Evolutionary conservation across 169 alveolate genomes (phyloP).

Genomic region (Babesia ovata): DNA sequence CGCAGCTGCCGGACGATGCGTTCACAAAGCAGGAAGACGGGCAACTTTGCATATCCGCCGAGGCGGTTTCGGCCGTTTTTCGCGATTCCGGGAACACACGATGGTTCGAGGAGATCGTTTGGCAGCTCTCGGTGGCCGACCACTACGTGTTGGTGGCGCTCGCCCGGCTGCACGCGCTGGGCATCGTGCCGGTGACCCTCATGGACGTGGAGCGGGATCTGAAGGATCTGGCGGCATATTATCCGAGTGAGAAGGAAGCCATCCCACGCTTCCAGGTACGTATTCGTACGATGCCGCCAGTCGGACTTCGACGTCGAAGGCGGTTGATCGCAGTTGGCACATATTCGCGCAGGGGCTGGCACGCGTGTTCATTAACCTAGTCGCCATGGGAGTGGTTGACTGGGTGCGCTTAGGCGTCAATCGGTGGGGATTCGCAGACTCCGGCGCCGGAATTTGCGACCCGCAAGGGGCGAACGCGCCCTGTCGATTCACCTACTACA

Average conservation of each 20-base stretch:
- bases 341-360: conserved; percentile 40
- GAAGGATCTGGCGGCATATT: conserved; percentile 30
- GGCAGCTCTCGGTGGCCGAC: conserved; percentile 53
- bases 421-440: conserved; percentile 20
- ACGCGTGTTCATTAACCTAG: conserved; percentile 40
- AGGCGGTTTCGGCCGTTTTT: not conserved
- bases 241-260: conserved; percentile 40
- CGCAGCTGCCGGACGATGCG: conserved; percentile 21
- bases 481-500: conserved; percentile 63
- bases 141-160: conserved; percentile 46
- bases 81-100: not conserved
- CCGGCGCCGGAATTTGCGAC: conserved; percentile 16
- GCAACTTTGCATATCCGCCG: conserved; percentile 7
- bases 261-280: conserved; percentile 43
- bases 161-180: conserved; percentile 50
- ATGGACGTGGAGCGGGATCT: conserved; percentile 36
- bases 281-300: not conserved
- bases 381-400: conserved; percentile 53
- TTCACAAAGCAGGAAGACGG: conserved; percentile 13
- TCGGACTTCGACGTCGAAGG: not conserved
- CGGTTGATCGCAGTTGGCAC: not conserved
- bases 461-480: conserved; percentile 42
- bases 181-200: conserved; percentile 56
- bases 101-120: not conserved
- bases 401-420: conserved; percentile 58